Conservation (phyloP, 1,284 basidiomycete species). For the Leccinum subatratum region DNA sequence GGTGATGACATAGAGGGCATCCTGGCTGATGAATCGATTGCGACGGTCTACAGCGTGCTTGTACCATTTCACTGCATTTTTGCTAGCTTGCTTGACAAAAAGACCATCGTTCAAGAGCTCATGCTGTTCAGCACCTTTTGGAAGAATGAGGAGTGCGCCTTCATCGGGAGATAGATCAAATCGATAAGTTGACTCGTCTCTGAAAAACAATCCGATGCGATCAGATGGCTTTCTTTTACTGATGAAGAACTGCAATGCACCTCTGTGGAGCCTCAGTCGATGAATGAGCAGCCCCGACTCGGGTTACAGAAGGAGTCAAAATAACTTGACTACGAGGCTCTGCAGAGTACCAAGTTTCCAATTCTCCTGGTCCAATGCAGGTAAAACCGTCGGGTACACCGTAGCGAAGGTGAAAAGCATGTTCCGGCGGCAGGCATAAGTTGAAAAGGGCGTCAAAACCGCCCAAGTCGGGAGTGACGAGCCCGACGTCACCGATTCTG, state of each 20-base stretch:
- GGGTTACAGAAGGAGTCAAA: neutral
- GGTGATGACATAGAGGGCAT: neutral
- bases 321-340: no score
- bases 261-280: neutral
- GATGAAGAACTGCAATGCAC: neutral
- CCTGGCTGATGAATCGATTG: neutral
- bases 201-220: neutral
- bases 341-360: no score
- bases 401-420: no score
- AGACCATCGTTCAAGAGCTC: neutral
- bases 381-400: no score
- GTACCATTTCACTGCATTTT: neutral
- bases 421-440: no score
- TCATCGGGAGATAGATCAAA: neutral
- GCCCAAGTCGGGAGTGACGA: no score
- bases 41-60: neutral
- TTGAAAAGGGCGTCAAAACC: no score
- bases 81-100: neutral
- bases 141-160: neutral
- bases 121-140: neutral
- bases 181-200: neutral
- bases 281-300: neutral
- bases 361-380: no score
- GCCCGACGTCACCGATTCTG: no score
- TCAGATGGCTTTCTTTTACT: neutral